Base-by-base conservation (phyloP, 129 eudicot species). In the Mikania micrantha region DNA sequence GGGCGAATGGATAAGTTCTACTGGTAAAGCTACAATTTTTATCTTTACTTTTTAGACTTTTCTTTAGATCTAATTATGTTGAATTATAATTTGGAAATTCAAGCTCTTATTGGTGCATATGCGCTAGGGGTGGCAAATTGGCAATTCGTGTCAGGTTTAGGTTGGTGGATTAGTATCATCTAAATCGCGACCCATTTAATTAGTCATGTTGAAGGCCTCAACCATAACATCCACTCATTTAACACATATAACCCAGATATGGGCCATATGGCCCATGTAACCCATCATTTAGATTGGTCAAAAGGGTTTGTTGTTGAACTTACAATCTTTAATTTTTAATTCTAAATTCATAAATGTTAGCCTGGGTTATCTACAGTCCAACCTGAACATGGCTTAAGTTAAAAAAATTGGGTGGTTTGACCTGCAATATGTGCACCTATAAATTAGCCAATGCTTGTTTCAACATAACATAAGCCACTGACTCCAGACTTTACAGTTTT, bases 1-100 rank as follows among this genome's bases (percentile, higher is more conserved):
- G 98, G 98, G 41, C 84, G 96, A 72, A 93, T 93, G 98, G 98
- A 93, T 60, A 93, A 93, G 78, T 93, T 93, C 60, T 89, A 86
- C 79, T 93, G 98, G 98, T 93, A 71, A 28, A 13, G n/a, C 9
- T 57, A 29, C 64, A 53, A 77, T 41, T 12, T 41, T 50, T 12
- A 31, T 41, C 53, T 67, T 49, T 74, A 34, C 42, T 9, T 66
- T 48, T 42, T 28, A 28, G 42, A 10, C 24, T 57, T 38, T 35
- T 39, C 16, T 59, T 67, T 53, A 42, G 22, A 15, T 10, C 16
- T 41, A 25, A 66, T 44, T 58, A 21, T 10, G 47, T 58, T 40
- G 27, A 28, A 10, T 28, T 17, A 41, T 24, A 36, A 58, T 28
- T 16, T n/a, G 56, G 64, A 35, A 44, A 41, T 69, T 47, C 22